phyloP scores from a whole-genome alignment of 257 asterid genomes.

The Jasminum sambac region DNA sequence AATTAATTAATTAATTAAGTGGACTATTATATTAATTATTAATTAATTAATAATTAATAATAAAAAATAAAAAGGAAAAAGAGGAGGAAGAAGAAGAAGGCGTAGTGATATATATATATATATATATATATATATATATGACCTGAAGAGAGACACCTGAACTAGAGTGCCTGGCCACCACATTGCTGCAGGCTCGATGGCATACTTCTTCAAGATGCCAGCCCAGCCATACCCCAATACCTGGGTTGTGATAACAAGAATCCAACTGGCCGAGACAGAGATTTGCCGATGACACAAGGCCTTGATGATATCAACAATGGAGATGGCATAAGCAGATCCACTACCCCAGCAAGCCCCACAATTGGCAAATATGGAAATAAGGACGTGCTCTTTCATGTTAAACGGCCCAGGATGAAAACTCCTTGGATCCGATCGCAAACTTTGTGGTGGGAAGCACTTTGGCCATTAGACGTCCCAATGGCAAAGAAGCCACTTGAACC shows the following conservation, averaged over 20 bases:
- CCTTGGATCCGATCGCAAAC: slow-evolving; percentile 36
- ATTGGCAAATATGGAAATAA: slow-evolving; percentile 69
- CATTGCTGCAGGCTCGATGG: slow-evolving; percentile 64
- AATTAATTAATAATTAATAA: too few relatives aligned
- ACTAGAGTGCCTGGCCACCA: slow-evolving; percentile 64
- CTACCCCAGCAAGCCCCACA: slow-evolving; percentile 55
- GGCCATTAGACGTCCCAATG: slow-evolving; percentile 65
- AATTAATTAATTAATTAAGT: not conserved
- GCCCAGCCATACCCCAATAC: slow-evolving; percentile 70
- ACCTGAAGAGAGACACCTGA: slow-evolving; percentile 72
- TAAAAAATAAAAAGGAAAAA: too few relatives aligned
- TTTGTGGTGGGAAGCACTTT: slow-evolving; percentile 43
- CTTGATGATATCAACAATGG: slow-evolving; percentile 55
- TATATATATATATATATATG: not conserved
- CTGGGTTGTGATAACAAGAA: slow-evolving; percentile 66
- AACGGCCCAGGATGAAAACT: slow-evolving; percentile 74
- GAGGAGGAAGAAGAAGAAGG: too few relatives aligned
- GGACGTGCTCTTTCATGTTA: slow-evolving; percentile 68
- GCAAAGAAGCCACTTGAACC: slow-evolving; percentile 59
- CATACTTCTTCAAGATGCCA: slow-evolving; percentile 53
- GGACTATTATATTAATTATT: too few relatives aligned
- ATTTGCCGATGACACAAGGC: slow-evolving; percentile 54
- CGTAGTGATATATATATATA: too few relatives aligned
- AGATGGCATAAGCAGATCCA: slow-evolving; percentile 63
- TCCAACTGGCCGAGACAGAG: slow-evolving; percentile 48